These are phyloP conservation scores for Fraxinus anomala DNA, from an alignment of 257 asterid species.

Conservation along the genomic window DNA sequence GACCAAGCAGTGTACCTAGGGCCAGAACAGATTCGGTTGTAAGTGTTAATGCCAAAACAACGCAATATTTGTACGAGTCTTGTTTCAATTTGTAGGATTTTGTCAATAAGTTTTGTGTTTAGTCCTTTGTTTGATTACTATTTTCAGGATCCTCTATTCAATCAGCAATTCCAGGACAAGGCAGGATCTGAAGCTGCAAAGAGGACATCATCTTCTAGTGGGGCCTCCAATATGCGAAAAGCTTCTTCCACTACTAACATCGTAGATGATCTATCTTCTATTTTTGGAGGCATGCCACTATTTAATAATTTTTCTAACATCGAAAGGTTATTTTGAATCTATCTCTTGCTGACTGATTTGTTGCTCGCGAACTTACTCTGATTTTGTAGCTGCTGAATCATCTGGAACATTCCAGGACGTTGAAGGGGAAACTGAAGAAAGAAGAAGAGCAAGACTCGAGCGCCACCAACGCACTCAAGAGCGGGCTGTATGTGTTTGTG, in stretches of 20 bases:
- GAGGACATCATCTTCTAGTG: conserved; percentile 59
- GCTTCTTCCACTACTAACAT: conserved; percentile 73
- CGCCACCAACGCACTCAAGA: conserved; percentile 96
- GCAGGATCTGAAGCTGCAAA: conserved; percentile 68
- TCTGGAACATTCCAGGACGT: conserved; percentile 84
- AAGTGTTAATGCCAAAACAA: conserved; percentile 38
- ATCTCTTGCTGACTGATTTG: conserved; percentile 32
- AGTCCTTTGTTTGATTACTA: conserved; percentile 26
- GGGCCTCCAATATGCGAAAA: conserved; percentile 70
- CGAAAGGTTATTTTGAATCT: conserved; percentile 20
- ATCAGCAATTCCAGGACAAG: conserved; percentile 62
- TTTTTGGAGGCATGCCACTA: conserved; percentile 71
- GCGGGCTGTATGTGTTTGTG: conserved; percentile 71
- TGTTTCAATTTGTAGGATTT: conserved; percentile 17
- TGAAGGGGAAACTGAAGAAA: conserved; percentile 94
- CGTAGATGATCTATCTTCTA: conserved; percentile 91
- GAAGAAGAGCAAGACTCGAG: conserved; percentile 92
- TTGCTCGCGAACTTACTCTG: conserved; percentile 30
- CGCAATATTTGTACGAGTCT: conserved; percentile 13
- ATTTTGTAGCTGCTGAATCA: conserved; percentile 59
- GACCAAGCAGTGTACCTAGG: conserved; percentile 90
- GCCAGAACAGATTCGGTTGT: conserved; percentile 68
- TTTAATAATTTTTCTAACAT: conserved; percentile 15
- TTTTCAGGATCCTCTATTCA: conserved; percentile 72
- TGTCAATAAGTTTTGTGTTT: conserved; percentile 11